A percentile compares a stretch with the other conserved stretches of the same genome.
phyloP scores from a whole-genome alignment of 1,284 basidiomycete genomes.

The Takashimella tepidaria region DNA sequence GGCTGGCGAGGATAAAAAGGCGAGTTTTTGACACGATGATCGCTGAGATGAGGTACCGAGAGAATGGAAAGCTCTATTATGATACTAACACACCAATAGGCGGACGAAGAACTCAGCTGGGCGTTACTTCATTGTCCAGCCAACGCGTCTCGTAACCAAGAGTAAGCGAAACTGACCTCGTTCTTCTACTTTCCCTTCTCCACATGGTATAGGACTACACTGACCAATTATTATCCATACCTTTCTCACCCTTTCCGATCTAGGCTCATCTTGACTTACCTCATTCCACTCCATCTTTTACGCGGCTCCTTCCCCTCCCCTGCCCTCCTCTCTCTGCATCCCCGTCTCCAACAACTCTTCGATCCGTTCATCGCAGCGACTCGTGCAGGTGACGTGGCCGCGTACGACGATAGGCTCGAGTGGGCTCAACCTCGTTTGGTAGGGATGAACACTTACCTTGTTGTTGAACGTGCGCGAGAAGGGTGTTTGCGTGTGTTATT shows the following conservation, averaged over 20 bases:
- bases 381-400: constrained; percentile 65
- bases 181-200: constrained; percentile 8
- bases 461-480: constrained; percentile 81
- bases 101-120: constrained; percentile 73
- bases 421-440: constrained; percentile 65
- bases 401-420: constrained; percentile 73
- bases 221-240: too few relatives aligned
- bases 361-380: constrained; percentile 74
- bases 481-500: constrained; percentile 79
- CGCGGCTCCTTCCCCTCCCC: constrained; percentile 74
- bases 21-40: constrained; percentile 37
- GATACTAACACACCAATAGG: too few relatives aligned
- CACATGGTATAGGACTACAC: too few relatives aligned
- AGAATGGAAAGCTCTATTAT: too few relatives aligned
- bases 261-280: constrained; percentile 79
- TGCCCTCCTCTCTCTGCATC: constrained; percentile 64
- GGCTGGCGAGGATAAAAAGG: constrained; percentile 83
- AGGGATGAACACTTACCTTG: constrained; percentile 75
- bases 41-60: too few relatives aligned
- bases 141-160: constrained; percentile 65
- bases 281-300: constrained; percentile 81
- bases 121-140: constrained; percentile 76
- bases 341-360: constrained; percentile 68
- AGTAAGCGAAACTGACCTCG: too few relatives aligned
- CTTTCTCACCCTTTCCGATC: too few relatives aligned